Conservation (phyloP, 2,329 filamentous ascomycete genomes). For the Colletotrichum lentis region DNA sequence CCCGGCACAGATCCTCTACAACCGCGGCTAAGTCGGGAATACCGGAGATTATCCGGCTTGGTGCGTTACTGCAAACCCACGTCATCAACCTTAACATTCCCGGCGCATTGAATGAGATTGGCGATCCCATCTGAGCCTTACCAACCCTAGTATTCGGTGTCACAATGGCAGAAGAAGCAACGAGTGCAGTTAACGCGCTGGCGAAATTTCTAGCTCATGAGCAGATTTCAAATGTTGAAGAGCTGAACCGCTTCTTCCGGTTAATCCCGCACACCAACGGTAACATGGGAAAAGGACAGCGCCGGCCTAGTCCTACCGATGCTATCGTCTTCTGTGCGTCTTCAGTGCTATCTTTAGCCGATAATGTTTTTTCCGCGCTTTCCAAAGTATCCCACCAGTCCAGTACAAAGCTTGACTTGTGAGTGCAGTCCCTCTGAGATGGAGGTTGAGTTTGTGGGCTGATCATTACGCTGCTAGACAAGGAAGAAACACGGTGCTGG, state of each 20-base stretch:
- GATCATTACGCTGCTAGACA: not conserved
- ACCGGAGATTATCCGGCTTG: too few species aligned
- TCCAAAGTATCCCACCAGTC: not conserved
- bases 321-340: slow-evolving; percentile 35
- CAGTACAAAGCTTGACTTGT: not conserved
- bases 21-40: too few species aligned
- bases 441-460: not conserved
- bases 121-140: too few species aligned
- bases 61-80: too few species aligned
- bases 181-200: slow-evolving; percentile 24
- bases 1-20: too few species aligned
- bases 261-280: not conserved
- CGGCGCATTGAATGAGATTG: too few species aligned
- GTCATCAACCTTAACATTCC: too few species aligned
- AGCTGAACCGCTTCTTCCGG: slow-evolving; percentile 17
- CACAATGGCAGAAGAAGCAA: slow-evolving; percentile 7
- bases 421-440: not conserved
- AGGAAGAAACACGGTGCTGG: slow-evolving; percentile 40
- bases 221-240: slow-evolving; percentile 1
- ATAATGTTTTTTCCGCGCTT: slow-evolving; percentile 23
- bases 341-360: slow-evolving; percentile 30
- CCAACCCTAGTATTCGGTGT: not conserved
- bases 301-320: slow-evolving; percentile 20
- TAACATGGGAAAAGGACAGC: not conserved
- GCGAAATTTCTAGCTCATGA: slow-evolving; percentile 29